These are phyloP conservation scores for Sphaerosporella brunnea DNA, from an alignment of 495 filamentous ascomycete genomes.

Conservation along the genomic window DNA sequence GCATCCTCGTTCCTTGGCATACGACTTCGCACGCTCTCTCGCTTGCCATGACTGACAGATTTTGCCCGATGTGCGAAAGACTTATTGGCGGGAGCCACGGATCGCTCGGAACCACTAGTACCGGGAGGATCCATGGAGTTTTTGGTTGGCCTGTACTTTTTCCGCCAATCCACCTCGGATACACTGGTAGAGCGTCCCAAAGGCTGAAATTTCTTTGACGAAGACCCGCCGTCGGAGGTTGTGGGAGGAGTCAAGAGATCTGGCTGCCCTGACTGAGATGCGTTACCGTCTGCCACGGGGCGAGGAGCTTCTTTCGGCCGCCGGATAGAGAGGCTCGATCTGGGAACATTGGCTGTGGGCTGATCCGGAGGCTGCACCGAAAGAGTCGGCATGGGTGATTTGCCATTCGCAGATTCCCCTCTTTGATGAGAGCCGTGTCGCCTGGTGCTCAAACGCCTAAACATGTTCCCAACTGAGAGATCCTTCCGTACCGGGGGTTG, in stretches of 20 bases:
- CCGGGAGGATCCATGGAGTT: slow-evolving; percentile 36
- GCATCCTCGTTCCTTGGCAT: slow-evolving; percentile 66
- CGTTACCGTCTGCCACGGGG: slow-evolving; percentile 28
- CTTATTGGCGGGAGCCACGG: slow-evolving; percentile 34
- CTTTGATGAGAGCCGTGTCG: slow-evolving; percentile 36
- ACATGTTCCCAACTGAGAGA: slow-evolving; percentile 66
- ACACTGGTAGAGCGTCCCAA: slow-evolving; percentile 71
- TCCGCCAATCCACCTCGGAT: slow-evolving; percentile 62
- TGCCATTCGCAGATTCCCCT: slow-evolving; percentile 29
- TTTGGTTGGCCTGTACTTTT: slow-evolving; percentile 42
- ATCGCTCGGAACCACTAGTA: slow-evolving; percentile 70
- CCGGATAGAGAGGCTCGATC: slow-evolving; percentile 71
- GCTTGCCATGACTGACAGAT: slow-evolving; percentile 58
- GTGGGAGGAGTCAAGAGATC: slow-evolving; percentile 55
- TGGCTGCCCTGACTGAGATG: slow-evolving; percentile 44
- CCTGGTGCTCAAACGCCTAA: slow-evolving; percentile 82
- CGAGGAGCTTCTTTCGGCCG: slow-evolving; percentile 47
- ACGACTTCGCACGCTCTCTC: slow-evolving; percentile 41
- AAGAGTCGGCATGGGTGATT: slow-evolving; percentile 26
- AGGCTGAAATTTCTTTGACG: slow-evolving; percentile 39
- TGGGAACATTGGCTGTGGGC: slow-evolving; percentile 46
- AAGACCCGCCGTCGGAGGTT: slow-evolving; percentile 40
- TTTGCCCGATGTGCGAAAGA: slow-evolving; percentile 51
- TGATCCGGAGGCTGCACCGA: slow-evolving; percentile 35
- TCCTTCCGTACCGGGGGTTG: slow-evolving; percentile 60